Base-by-base conservation (phyloP, 768 basidiomycete genomes). In the Ephemerocybe angulata region DNA sequence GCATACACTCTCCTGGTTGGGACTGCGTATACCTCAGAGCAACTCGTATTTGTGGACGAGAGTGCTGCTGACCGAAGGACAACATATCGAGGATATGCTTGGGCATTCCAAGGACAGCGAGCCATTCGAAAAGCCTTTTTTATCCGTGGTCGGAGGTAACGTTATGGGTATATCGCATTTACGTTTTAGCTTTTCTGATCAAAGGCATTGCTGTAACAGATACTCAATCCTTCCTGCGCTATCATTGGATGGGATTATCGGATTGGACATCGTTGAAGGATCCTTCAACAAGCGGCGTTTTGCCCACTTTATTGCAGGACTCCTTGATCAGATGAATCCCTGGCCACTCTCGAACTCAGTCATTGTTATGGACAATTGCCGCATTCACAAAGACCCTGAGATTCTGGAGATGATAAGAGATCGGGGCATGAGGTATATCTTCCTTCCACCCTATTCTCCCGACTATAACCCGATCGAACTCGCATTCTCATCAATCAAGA, bases 341-440 rank as follows among this genome's bases (percentile, higher is more conserved):
- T 72, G 46, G 27, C 67, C 68, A 12, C 51, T 29, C 0, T 56
- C 59, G 2, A 63, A 66, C 31, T 69, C 64, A 6, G 69, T 74
- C 11, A 54, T 73, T 47, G 59, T 74, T 5, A 65, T 70, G 57
- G 68, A 73, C 49, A 74, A 73, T 54, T 67, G 65, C 38, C 50
- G 51, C 15, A 72, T 73, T 22, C 72, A 74, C 50, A 65, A 73
- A 28, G 50, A 58, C 4, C 38, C 51, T 0, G 57, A 50, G 11
- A 54, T 66, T 1, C 28, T 52, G 12, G 56, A 58, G 11, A 60
- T 69, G 47, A 48, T 62, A 41, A 60, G 27, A 25, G 6, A 1
- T 6, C 24, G 21, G 5, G 24, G 42, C 1, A 44, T 44, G 42
- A 5, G 24, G 6, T 1, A 22, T 24, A 8, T 44, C 5, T 44